Percentiles rank a stretch among this genome's conserved stretches.
Evolutionary conservation across 139 green algal species (phyloP).

Genomic region (Raphidocelis subcapitata): DNA sequence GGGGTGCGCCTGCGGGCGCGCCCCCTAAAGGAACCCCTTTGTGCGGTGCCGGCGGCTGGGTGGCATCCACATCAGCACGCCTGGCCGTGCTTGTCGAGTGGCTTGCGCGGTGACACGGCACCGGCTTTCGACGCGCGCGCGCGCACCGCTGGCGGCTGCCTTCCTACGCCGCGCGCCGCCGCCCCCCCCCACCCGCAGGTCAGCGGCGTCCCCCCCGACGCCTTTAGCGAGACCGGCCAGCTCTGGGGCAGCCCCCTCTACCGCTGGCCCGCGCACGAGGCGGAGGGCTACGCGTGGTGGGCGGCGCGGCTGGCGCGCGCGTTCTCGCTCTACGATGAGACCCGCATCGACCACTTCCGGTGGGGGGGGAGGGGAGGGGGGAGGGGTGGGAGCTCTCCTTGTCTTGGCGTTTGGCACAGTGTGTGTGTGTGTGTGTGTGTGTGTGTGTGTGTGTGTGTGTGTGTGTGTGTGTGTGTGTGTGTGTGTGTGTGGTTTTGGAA

Average conservation of each 20-base stretch:
- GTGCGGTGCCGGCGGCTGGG: no score
- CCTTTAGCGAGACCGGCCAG: conserved; percentile 94
- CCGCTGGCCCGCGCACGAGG: conserved; percentile 71
- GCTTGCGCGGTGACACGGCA: no score
- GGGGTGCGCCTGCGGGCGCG: no score
- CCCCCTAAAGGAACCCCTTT: no score
- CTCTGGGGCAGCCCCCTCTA: conserved; percentile 97
- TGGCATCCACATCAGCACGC: no score
- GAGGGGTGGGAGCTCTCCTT: neutral
- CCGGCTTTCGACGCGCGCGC: no score
- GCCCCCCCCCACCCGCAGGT: conserved; percentile 41
- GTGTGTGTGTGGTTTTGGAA: no score
- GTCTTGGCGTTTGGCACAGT: neutral
- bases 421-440: neutral
- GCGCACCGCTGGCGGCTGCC: no score
- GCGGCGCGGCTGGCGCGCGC: conserved; percentile 71
- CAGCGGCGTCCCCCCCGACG: conserved; percentile 92
- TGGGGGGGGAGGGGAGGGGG: neutral
- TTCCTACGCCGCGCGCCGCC: no score
- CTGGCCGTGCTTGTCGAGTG: no score
- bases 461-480: neutral
- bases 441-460: neutral
- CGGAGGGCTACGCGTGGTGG: conserved; percentile 90
- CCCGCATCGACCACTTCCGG: conserved; percentile 96
- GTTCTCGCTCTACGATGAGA: conserved; percentile 93